These are phyloP conservation scores for Mycena galericulata DNA, from an alignment of 768 basidiomycete species.

Conservation along the genomic window DNA sequence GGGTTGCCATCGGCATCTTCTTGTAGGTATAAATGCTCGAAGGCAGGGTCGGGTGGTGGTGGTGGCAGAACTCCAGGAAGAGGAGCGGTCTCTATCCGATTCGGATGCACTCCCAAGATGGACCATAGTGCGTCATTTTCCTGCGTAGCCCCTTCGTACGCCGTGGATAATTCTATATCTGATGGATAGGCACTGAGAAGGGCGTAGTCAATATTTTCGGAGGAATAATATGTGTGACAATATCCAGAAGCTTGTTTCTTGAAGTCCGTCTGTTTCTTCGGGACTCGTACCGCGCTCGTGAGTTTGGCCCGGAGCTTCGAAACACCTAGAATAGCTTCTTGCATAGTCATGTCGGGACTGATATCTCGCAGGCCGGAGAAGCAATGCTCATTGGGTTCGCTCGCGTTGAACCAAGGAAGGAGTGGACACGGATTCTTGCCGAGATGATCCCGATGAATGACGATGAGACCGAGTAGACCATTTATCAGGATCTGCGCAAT, in stretches of 20 bases:
- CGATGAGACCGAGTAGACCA: too few relatives aligned
- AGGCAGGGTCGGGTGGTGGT: background rate
- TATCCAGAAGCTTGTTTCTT: slow-evolving; percentile 19
- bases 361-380: slow-evolving; percentile 15
- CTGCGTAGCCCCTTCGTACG: background rate
- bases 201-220: slow-evolving; percentile 7
- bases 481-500: too few relatives aligned
- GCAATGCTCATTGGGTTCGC: slow-evolving; percentile 15
- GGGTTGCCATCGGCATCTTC: background rate
- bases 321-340: background rate
- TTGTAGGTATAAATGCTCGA: background rate
- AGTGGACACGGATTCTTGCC: too few relatives aligned
- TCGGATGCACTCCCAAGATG: slow-evolving; percentile 6
- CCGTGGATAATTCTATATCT: slow-evolving; percentile 5
- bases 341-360: background rate
- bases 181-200: slow-evolving; percentile 6
- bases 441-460: too few relatives aligned
- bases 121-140: slow-evolving; percentile 20
- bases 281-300: background rate
- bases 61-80: background rate
- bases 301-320: slow-evolving; percentile 10
- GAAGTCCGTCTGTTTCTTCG: background rate
- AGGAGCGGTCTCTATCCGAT: background rate
- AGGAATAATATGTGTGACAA: slow-evolving; percentile 7
- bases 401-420: too few relatives aligned